A percentile compares a stretch with the other conserved stretches of the same genome.
Evolutionary conservation across 768 basidiomycete species (phyloP).

Genomic region (Boletus bicolor): DNA sequence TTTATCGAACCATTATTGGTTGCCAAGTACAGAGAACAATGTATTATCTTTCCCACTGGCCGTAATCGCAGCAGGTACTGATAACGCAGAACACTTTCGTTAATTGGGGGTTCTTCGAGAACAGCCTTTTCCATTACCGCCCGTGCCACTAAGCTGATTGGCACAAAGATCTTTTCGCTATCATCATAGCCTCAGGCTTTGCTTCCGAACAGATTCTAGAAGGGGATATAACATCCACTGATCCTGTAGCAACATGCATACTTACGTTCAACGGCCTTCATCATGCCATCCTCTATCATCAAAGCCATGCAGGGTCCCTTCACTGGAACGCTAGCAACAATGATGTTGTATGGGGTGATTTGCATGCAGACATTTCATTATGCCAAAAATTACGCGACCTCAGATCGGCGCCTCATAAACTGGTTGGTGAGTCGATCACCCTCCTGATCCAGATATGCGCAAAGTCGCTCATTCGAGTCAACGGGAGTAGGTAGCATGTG

Average conservation of each 20-base stretch:
- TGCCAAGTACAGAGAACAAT: too few relatives aligned
- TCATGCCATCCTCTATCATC: conserved; percentile 6
- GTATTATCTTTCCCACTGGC: too few relatives aligned
- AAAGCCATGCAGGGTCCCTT: conserved; percentile 12
- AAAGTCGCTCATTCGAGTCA: neutral
- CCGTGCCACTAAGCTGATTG: too few relatives aligned
- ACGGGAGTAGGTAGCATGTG: conserved; percentile 1
- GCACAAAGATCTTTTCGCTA: too few relatives aligned
- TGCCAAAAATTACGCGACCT: neutral
- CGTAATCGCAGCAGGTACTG: too few relatives aligned
- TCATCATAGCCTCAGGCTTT: too few relatives aligned
- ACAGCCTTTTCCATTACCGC: too few relatives aligned
- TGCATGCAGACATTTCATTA: conserved; percentile 19
- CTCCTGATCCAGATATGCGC: neutral
- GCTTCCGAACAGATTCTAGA: neutral
- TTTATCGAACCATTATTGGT: too few relatives aligned
- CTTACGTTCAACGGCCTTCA: neutral
- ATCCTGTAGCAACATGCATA: too few relatives aligned
- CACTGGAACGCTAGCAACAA: conserved; percentile 7
- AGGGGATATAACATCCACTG: neutral
- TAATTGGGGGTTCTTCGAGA: too few relatives aligned
- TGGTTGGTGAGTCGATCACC: conserved; percentile 12
- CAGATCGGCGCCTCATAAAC: conserved; percentile 7
- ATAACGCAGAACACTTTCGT: too few relatives aligned
- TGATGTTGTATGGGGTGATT: conserved; percentile 13